Evolutionary conservation across 352 stramenopile genomes (phyloP).

Genomic region (Phytophthora vignae): DNA sequence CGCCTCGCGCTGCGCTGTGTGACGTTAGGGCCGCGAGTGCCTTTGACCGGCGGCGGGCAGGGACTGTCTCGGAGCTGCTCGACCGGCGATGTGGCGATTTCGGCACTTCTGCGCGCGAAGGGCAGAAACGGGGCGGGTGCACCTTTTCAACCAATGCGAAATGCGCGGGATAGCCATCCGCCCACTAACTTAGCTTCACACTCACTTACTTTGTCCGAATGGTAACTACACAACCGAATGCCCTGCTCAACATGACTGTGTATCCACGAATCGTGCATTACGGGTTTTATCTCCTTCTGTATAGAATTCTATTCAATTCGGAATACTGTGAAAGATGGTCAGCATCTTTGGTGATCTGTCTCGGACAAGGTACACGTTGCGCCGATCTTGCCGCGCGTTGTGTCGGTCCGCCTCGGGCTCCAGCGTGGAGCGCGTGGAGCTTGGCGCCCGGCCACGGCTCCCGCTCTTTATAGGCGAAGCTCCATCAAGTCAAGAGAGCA

Average conservation of each 20-base stretch:
- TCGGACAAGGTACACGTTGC: background rate
- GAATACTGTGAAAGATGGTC: background rate
- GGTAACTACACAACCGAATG: background rate
- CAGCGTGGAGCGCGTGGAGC: too few relatives aligned
- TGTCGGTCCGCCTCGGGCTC: background rate
- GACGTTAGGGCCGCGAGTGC: slow-evolving; percentile 6
- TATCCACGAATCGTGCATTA: background rate
- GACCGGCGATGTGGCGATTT: slow-evolving; percentile 23
- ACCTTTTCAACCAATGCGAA: background rate
- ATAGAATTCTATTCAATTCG: too few relatives aligned
- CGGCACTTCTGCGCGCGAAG: slow-evolving; percentile 11
- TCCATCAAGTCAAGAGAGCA: background rate
- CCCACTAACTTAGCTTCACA: background rate
- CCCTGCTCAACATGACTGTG: background rate
- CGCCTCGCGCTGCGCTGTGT: background rate
- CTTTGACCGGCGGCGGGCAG: slow-evolving; percentile 5
- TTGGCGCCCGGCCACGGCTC: background rate
- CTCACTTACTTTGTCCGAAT: background rate
- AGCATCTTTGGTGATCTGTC: background rate
- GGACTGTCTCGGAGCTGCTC: slow-evolving; percentile 6
- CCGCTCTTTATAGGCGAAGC: background rate
- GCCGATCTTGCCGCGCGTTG: slow-evolving; percentile 3
- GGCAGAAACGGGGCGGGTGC: too few relatives aligned
- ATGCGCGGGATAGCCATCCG: background rate
- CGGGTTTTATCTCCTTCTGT: too few relatives aligned